Conservation (phyloP, 1,284 basidiomycete genomes). For the Ustilago nuda region DNA sequence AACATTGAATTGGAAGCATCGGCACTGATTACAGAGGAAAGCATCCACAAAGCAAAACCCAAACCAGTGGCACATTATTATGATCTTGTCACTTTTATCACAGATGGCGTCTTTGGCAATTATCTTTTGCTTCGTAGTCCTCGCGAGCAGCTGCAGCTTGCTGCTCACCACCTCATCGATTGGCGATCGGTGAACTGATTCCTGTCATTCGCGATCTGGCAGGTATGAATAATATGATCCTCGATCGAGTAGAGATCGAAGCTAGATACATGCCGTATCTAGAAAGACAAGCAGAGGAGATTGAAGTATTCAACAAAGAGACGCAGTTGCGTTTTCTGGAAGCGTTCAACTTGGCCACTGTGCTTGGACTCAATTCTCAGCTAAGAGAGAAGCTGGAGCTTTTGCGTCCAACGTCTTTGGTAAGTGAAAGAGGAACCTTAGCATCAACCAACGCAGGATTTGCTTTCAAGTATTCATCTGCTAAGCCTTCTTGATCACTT, state of each 20-base stretch:
- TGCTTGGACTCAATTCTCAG: slow-evolving; percentile 81
- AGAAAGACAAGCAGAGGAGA: slow-evolving; percentile 78
- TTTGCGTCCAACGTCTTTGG: slow-evolving; percentile 77
- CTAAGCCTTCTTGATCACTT: background rate
- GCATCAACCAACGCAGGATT: background rate
- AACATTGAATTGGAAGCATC: too few relatives aligned
- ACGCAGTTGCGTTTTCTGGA: slow-evolving; percentile 79
- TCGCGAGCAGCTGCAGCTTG: too few relatives aligned
- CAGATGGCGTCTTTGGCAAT: too few relatives aligned
- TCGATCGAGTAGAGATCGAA: slow-evolving; percentile 40
- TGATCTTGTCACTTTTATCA: too few relatives aligned
- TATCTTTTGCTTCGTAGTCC: too few relatives aligned
- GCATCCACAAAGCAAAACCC: too few relatives aligned
- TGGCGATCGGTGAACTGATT: slow-evolving; percentile 73
- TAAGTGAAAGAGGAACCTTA: background rate
- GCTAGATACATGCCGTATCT: slow-evolving; percentile 72
- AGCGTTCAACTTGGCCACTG: slow-evolving; percentile 76
- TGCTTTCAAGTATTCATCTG: background rate
- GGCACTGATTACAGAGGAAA: too few relatives aligned
- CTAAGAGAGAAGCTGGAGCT: slow-evolving; percentile 77
- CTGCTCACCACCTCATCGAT: slow-evolving; percentile 9
- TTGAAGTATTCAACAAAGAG: slow-evolving; percentile 81
- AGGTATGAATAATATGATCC: slow-evolving; percentile 70
- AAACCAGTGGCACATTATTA: too few relatives aligned
- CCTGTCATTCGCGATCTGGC: slow-evolving; percentile 75